Evolutionary conservation across 805 yeast genomes (phyloP).

Genomic region (Myxozyma neotropica): DNA sequence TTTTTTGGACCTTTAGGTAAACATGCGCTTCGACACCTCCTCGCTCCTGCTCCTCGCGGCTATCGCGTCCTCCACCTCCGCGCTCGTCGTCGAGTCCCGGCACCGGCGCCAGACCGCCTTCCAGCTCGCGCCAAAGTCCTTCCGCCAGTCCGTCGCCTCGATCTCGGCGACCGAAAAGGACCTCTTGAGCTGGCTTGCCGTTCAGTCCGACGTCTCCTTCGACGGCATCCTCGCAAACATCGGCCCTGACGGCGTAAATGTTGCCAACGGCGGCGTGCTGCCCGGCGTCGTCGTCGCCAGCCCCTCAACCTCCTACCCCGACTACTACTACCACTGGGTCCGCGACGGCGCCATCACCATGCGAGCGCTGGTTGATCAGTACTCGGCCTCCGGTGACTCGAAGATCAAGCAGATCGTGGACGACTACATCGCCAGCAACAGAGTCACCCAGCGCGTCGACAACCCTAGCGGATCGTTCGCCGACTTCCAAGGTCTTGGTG

Average conservation of each 20-base stretch:
- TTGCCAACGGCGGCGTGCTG: conserved; percentile 45
- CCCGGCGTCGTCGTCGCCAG: conserved; percentile 84
- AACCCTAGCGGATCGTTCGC: conserved; percentile 69
- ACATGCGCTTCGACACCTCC: conserved; percentile 14
- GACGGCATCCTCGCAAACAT: conserved; percentile 55
- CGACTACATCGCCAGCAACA: conserved; percentile 62
- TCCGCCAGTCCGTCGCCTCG: neutral
- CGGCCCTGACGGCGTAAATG: conserved; percentile 51
- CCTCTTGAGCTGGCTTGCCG: conserved; percentile 54
- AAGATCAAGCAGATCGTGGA: conserved; percentile 48
- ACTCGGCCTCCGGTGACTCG: conserved; percentile 48
- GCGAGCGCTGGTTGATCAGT: conserved; percentile 56
- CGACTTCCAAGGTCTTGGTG: conserved; percentile 64
- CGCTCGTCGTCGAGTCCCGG: conserved; percentile 10
- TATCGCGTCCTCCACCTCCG: conserved; percentile 10
- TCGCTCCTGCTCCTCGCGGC: conserved; percentile 9
- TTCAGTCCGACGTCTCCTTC: conserved; percentile 50
- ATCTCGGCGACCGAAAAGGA: conserved; percentile 33
- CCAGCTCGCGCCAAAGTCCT: neutral
- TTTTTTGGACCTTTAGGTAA: neutral
- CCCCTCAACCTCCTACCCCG: conserved; percentile 69
- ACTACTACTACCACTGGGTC: conserved; percentile 88
- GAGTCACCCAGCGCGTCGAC: conserved; percentile 60
- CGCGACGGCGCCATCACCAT: conserved; percentile 84
- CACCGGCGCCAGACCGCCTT: conserved; percentile 3